Evolutionary conservation across 129 eudicot genomes (phyloP), one percentile per base, ranked within the genome.

Genomic region (Kitagawia praeruptora): DNA sequence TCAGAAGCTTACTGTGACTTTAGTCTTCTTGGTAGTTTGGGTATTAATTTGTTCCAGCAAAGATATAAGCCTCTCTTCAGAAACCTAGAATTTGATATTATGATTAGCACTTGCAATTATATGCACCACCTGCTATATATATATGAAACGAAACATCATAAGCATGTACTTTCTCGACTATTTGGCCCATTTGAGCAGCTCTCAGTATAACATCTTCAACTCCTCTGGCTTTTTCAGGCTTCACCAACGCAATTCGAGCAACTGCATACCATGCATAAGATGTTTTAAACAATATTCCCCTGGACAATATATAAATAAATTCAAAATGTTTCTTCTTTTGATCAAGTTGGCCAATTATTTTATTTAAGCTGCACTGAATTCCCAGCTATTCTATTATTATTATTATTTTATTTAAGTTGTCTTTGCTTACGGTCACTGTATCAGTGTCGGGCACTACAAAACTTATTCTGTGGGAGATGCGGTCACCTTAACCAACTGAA

Each of bases 221-320:
- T 73, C 98, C 97, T 81, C 97, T 93, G 74, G 98, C 96, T 85
- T 95, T 95, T 78, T 95, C 98, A 74, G 97, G 97, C 86, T 95
- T 95, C 77, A 95, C 98, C 79, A 95, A 87, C 1, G 97, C 98
- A 83, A 95, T 95, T 54, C 98, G 92, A 81, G 98, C 93, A 89
- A 95, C 98, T 95, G 71, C 75, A 85, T 49, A 12, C 19, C 79
- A 6, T 31, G 71, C 19, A 38, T 39, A 77, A 74, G 77, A 78
- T 21, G 40, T 78, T 5, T 23, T 56, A 18, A 31, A 31, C 34
- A 31, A 31, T 31, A 31, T 31, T 31, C 34, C 34, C 34, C 34
- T 31, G 34, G 34, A 31, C 34, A 0, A 31, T 0, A 31, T 31
- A 31, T 31, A 31, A 31, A 31, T 31, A 31, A 31, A 31, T 6